Percentiles rank a stretch among this genome's conserved stretches.
These are phyloP conservation scores for Oryza rufipogon DNA, from an alignment of 176 grass and related monocot species.

Conservation along the genomic window DNA sequence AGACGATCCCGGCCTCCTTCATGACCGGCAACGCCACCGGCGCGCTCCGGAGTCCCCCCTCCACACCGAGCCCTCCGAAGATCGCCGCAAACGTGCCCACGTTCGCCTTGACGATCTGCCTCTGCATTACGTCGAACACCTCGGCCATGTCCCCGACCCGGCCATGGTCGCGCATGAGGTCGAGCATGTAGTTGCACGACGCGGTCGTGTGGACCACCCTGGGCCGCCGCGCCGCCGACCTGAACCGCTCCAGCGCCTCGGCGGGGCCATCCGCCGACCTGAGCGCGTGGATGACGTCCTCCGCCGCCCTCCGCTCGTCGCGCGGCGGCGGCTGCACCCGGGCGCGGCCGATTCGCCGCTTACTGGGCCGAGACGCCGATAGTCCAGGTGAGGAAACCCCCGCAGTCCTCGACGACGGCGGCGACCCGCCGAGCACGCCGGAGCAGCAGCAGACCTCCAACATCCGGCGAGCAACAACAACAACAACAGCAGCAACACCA, in stretches of 20 bases:
- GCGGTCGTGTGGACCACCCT: conserved; percentile 68
- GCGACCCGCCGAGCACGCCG: conserved; percentile 9
- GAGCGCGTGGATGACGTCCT: conserved; percentile 60
- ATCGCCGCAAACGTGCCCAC: conserved; percentile 64
- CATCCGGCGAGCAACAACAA: neutral
- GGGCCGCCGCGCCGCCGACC: conserved; percentile 52
- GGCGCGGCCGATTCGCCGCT: conserved; percentile 12
- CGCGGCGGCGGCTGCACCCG: conserved; percentile 1
- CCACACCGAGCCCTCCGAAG: conserved; percentile 62
- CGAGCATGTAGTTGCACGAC: conserved; percentile 96
- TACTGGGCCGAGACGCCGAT: conserved; percentile 10
- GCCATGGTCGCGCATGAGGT: conserved; percentile 66
- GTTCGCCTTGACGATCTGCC: conserved; percentile 69
- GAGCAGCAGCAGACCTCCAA: conserved; percentile 68
- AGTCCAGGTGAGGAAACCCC: conserved; percentile 38
- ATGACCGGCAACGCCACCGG: conserved; percentile 62
- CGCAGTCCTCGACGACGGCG: conserved; percentile 32
- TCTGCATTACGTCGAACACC: conserved; percentile 98
- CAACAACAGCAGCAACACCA: neutral
- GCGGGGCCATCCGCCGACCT: conserved; percentile 50
- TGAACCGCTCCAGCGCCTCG: conserved; percentile 66
- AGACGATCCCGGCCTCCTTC: conserved; percentile 60
- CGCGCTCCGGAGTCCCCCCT: conserved; percentile 66
- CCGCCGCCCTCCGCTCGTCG: conserved; percentile 24
- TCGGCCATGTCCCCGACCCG: conserved; percentile 67